A percentile compares a stretch with the other conserved stretches of the same genome.
Conservation (phyloP, 306 rosid genomes). For the Rosa multiflora region DNA sequence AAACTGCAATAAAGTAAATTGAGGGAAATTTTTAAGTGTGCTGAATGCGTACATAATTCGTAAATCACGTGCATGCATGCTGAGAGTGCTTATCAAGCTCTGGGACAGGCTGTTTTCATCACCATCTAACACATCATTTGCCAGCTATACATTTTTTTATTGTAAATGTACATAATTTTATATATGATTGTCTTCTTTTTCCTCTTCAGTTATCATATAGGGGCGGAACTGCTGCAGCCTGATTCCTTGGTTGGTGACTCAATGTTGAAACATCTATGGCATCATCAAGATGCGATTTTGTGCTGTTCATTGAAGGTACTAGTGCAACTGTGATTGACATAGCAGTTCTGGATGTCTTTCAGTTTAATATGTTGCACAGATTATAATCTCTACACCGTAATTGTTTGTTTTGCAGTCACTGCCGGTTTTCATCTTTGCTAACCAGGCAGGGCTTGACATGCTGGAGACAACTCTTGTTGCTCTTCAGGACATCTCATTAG, state of each 20-base stretch:
- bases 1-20: background rate
- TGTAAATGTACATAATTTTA: background rate
- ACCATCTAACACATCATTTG: background rate
- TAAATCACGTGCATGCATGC: background rate
- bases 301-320: slow-evolving; percentile 85
- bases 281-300: slow-evolving; percentile 86
- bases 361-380: background rate
- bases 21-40: background rate
- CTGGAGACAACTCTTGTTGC: slow-evolving; percentile 91
- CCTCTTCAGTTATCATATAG: slow-evolving; percentile 59
- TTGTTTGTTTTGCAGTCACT: slow-evolving; percentile 44
- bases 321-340: background rate
- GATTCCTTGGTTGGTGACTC: slow-evolving; percentile 61
- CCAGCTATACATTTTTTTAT: background rate
- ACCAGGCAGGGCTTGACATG: slow-evolving; percentile 98
- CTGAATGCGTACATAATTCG: background rate
- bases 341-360: background rate
- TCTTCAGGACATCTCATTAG: slow-evolving; percentile 90
- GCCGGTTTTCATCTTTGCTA: slow-evolving; percentile 88
- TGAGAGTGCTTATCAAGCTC: background rate
- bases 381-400: background rate
- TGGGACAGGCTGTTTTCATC: background rate
- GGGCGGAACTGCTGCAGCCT: slow-evolving; percentile 61
- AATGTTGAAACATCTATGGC: slow-evolving; percentile 77
- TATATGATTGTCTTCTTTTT: background rate